Base-by-base conservation (phyloP, 441 rosid genomes). In the Erodium texanum region DNA sequence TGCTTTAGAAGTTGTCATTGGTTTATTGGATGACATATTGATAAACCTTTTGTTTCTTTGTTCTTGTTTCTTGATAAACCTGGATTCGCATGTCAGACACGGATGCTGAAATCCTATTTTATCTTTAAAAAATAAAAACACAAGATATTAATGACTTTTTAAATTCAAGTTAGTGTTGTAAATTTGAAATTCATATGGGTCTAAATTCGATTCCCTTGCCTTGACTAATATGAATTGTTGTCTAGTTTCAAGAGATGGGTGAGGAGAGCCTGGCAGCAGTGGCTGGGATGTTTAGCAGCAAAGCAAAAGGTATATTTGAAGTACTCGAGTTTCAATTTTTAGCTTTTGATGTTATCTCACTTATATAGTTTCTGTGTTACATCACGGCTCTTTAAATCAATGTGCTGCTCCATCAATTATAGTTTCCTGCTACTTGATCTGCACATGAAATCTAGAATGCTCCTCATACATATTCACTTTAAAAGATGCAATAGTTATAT, bases 221-320 rank as follows among this genome's bases (percentile, higher is more conserved):
- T 41, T 68, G 38, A 66, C 70, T 71, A 59, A 72, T 68, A 7
- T 68, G 67, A 29, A 38, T 66, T 68, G 75, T 65, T 66, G 27
- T 68, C 66, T 78, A 95, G 99, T 81, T 81, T 77, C 96, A 86
- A 79, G 99, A 95, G 82, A 84, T 96, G n/a, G 87, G 97, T 80
- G 99, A 95, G 74, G 98, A 92, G 82, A 92, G 93, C 84, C 82
- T 95, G 78, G 84, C 89, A 50, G 98, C 99, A 78, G 97, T 95
- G 79, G 98, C 99, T 18, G 99, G 98, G 86, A 95, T 95, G 99
- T 95, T 95, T 83, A 95, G 87, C 81, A 95, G 99, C 92, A 95
- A 95, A 85, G 98, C 99, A 65, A 95, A 92, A 90, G 99, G 99
- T 95, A 78, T 5, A 16, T 16, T 52, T 52, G 59, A 73, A 77